Conservation (phyloP, 805 yeast species). For the Millerago galiae region DNA sequence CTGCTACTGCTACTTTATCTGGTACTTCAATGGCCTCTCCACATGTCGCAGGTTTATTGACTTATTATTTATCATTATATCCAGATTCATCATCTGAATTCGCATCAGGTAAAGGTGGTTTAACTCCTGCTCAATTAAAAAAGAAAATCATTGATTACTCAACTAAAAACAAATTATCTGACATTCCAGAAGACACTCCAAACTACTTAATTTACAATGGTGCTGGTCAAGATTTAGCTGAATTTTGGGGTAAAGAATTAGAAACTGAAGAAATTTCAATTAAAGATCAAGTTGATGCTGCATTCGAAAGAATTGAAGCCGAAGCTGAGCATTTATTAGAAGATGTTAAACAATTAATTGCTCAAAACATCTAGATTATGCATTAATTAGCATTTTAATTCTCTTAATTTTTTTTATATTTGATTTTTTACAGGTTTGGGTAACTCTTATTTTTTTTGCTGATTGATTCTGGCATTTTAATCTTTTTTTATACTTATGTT, state of each 20-base stretch:
- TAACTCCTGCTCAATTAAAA: conserved; percentile 72
- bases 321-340: conserved; percentile 12
- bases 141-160: conserved; percentile 66
- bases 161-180: conserved; percentile 51
- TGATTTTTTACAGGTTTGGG: conserved; percentile 3
- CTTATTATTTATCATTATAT: conserved; percentile 83
- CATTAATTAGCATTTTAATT: not conserved
- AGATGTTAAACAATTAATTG: conserved; percentile 9
- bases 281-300: conserved; percentile 12
- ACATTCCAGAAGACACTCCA: conserved; percentile 69
- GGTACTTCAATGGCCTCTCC: conserved; percentile 99
- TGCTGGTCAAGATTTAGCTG: conserved; percentile 59
- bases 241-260: conserved; percentile 21
- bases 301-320: conserved; percentile 16
- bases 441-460: not conserved
- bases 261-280: conserved; percentile 2
- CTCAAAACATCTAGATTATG: conserved; percentile 6
- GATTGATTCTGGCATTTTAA: no score
- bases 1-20: conserved; percentile 75
- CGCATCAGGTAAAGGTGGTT: conserved; percentile 42
- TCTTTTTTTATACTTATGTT: no score
- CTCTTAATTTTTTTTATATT: not conserved
- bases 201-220: conserved; percentile 75
- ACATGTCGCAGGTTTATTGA: conserved; percentile 85
- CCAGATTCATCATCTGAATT: conserved; percentile 67